Evolutionary conservation across 2,329 filamentous ascomycete species (phyloP), one percentile per base, ranked within the genome.

Genomic region (Colletotrichum australisinense): DNA sequence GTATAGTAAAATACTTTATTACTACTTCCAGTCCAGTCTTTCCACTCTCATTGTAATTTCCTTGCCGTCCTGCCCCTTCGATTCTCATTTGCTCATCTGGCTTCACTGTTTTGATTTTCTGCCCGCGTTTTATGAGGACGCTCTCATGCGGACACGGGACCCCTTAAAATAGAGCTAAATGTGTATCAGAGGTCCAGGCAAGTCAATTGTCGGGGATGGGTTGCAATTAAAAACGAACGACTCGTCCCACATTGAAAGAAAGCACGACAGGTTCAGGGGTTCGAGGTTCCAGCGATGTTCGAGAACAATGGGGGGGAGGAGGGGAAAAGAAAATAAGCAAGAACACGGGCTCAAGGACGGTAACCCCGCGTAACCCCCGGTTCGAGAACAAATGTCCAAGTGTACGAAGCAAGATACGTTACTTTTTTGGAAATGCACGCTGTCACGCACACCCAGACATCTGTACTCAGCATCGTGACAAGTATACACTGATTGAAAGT

Each of bases 251-350:
- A 55, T 53, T 26, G 26, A 55, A 57, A 65, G 30, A 49, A 65
- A 46, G 63, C 32, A 66, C 52, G 28, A 22, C n/a, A 32, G 38
- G 65, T 49, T 62, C 65, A 67, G 65, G 65, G 65, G 60, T 63
- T 67, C 11, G 52, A 42, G 63, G 30, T 26, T 24, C 38, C 57
- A 42, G 58, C 14, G 22, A 38, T 22, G 30, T 64, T 55, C 62
- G 62, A 55, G 62, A 64, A 64, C 22, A 38, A n/a, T 16, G 26
- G n/a, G 1, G 1, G 42, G 22, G n/a, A 19, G 52, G 12, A 32
- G 19, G 22, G 9, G 12, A 24, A 16, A 16, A 32, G 16, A 49
- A 63, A 24, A 49, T 22, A 24, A 42, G 38, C 14, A 16, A 42
- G 14, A 42, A 42, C 38, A 49, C 42, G 32, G 32, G 32, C 42